These are phyloP conservation scores for Albizia julibrissin DNA, from an alignment of 306 rosid species.

Conservation along the genomic window DNA sequence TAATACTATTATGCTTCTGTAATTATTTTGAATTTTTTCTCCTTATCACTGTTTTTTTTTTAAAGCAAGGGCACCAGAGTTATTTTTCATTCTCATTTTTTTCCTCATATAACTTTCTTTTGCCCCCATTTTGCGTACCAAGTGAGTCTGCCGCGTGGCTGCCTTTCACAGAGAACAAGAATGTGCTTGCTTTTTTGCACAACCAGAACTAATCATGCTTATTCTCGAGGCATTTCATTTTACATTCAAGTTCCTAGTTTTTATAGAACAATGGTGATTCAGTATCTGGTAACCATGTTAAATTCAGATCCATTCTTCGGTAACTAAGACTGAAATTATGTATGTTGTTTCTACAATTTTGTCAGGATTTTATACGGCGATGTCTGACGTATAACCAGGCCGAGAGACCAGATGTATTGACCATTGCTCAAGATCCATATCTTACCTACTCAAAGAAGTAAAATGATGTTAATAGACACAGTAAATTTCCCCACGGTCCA, in stretches of 20 bases:
- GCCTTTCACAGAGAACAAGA: background rate
- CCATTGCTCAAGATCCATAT: conserved; percentile 89
- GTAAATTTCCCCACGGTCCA: conserved; percentile 22
- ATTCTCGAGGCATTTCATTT: background rate
- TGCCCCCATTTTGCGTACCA: background rate
- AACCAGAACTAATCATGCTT: background rate
- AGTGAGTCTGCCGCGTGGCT: background rate
- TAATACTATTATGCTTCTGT: background rate
- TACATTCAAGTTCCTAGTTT: background rate
- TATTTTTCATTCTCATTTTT: background rate
- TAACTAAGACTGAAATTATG: conserved; percentile 19
- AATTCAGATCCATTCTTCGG: conserved; percentile 5
- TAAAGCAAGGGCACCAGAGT: background rate
- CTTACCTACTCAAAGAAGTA: conserved; percentile 79
- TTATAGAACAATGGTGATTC: background rate
- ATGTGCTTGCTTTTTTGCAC: background rate
- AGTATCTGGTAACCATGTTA: background rate
- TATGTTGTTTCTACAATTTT: background rate
- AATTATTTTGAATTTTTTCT: background rate
- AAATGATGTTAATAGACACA: conserved; percentile 27
- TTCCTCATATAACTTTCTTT: too few relatives aligned
- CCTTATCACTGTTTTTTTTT: background rate
- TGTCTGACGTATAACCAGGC: conserved; percentile 91
- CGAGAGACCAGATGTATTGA: conserved; percentile 91
- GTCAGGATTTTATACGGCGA: conserved; percentile 83